Percentiles rank a stretch among this genome's conserved stretches.
Evolutionary conservation across 441 rosid species (phyloP).

Genomic region (Aleurites moluccanus): DNA sequence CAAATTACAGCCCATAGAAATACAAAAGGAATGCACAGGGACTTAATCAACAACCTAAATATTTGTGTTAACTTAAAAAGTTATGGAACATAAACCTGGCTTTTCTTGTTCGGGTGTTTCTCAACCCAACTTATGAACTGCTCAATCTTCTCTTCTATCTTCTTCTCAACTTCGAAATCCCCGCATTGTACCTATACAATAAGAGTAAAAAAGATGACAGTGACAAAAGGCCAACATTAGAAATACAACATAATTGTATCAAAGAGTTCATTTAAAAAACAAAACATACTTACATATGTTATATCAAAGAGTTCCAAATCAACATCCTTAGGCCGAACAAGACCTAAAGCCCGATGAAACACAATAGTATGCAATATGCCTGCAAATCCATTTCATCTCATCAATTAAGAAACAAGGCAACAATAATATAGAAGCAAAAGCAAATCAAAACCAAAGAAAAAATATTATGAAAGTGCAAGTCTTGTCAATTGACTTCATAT

Average conservation of each 20-base stretch:
- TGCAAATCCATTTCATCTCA: conserved; percentile 32
- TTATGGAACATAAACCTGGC: conserved; percentile 51
- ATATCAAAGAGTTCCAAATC: conserved; percentile 90
- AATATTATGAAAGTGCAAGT: not conserved
- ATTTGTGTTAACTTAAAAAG: not conserved
- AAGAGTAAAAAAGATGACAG: not conserved
- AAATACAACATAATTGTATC: conserved; percentile 43
- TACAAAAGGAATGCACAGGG: not conserved
- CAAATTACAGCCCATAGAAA: not conserved
- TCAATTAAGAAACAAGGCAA: conserved; percentile 12
- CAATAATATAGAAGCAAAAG: not conserved
- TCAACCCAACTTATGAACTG: conserved; percentile 89
- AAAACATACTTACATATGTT: conserved; percentile 59
- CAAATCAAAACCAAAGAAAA: not conserved
- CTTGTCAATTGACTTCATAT: not conserved
- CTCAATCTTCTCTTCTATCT: conserved; percentile 90
- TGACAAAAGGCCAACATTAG: not conserved
- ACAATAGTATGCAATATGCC: conserved; percentile 87
- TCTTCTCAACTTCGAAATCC: conserved; percentile 77
- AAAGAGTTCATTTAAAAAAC: conserved; percentile 49
- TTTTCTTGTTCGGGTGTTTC: conserved; percentile 94
- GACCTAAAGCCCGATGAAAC: conserved; percentile 91
- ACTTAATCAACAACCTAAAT: not conserved
- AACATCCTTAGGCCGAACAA: conserved; percentile 81
- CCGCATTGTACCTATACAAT: conserved; percentile 82